Base-by-base conservation (phyloP, 2,329 filamentous ascomycete genomes). In the Colletotrichum shisoi region DNA sequence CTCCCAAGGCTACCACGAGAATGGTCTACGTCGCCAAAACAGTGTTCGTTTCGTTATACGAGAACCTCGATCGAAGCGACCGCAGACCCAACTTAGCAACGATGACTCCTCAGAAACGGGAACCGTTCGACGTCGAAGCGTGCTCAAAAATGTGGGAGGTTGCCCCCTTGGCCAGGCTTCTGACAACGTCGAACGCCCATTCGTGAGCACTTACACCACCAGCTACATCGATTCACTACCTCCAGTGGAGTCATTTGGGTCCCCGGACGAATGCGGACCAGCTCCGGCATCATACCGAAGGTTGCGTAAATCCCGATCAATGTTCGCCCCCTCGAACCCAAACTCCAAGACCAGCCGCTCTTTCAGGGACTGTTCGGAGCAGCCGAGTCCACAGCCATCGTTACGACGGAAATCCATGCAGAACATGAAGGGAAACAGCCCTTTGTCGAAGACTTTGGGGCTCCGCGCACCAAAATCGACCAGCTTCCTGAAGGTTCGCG, bases 291-390 rank as follows among this genome's bases (percentile, higher is more conserved):
- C 83, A 0, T 84, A 81, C 70, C 79, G 81, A 53, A 81, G 78
- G 34, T 74, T 88, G 48, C 83, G 84, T 49, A 85, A 83, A 71
- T 85, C 85, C 1, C 83, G 78, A 65, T 88, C 86, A 0, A 83
- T 87, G 83, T 80, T 84, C 68, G 75, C 77, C 12, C 74, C 76
- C 2, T 76, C 77, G 1, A 70, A 73, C 12, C 60, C 60, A 24
- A 48, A 52, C 0, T 62, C 56, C 21, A 70, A 68, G 7, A 54
- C 24, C 9, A 67, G 57, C 13, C 65, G 70, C 15, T 69, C 70
- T 13, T 65, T 63, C 51, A 48, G 31, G 24, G 49, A 57, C 11
- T 59, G 58, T 3, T 34, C 62, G 3, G 44, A 57, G 27, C 48
- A 44, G 34, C n/a, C 27, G 24, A 37, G 9, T 34, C 17, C 31